Evolutionary conservation across 2,329 filamentous ascomycete genomes (phyloP).

Genomic region (Chaetothyriales sp.): DNA sequence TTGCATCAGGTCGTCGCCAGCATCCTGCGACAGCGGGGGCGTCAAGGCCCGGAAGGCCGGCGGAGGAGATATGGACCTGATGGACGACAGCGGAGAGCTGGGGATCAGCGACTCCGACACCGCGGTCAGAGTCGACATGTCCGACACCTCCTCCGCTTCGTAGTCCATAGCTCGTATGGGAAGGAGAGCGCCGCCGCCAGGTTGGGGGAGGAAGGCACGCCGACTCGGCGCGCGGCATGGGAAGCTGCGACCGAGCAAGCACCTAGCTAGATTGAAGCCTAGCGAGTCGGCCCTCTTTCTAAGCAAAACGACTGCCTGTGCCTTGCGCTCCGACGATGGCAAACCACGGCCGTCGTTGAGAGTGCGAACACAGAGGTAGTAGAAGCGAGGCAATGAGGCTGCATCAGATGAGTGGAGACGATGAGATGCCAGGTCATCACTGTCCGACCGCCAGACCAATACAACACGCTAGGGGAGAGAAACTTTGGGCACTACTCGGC

Average conservation of each 20-base stretch:
- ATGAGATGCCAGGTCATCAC: neutral
- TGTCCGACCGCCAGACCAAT: neutral
- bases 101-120: slow-evolving; percentile 1
- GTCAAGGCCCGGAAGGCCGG: slow-evolving; percentile 27
- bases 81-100: slow-evolving; percentile 33
- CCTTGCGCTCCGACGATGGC: neutral
- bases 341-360: neutral
- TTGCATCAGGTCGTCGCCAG: slow-evolving; percentile 46
- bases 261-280: neutral
- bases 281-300: neutral
- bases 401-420: neutral
- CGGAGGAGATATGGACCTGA: slow-evolving; percentile 27
- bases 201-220: neutral
- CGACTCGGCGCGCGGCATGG: neutral
- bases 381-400: neutral
- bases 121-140: neutral
- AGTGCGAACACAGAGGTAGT: no score
- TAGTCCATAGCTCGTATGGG: neutral
- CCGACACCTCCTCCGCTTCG: neutral
- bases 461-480: no score
- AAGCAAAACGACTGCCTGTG: neutral
- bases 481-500: no score
- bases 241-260: neutral
- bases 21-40: slow-evolving; percentile 32
- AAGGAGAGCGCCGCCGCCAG: neutral